Base-by-base conservation (phyloP, 495 filamentous ascomycete species). In the Viridothelium virens region DNA sequence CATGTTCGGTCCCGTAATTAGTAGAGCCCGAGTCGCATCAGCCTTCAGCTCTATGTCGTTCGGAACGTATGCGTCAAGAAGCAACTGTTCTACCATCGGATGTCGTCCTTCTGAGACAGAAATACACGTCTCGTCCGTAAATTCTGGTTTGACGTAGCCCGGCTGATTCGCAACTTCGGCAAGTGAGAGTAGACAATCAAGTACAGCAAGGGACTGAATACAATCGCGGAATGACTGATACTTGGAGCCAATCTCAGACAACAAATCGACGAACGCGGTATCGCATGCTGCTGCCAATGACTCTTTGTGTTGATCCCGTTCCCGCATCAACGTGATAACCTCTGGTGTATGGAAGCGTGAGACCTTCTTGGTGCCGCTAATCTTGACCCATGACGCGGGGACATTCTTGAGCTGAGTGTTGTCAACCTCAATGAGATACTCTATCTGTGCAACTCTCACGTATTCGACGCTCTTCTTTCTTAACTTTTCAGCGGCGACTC, bases 1-100 rank as follows among this genome's bases (percentile, higher is more conserved):
- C 93, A 97, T 97, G 81, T 98, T 98, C 14, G 95, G 94, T 4
- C 95, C 95, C 3, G 95, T 97, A 65, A 97, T 86, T 47, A 97
- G 86, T 62, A 96, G 85, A 0, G 90, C 91, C 25, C 87, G 83
- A 1, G 92, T 86, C 7, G 77, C 78, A 18, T 85, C 75, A 14
- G 84, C 78, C 36, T 79, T 73, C 50, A 99, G 85, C 9, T 84
- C 74, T 37, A 90, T 91, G 73, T 88, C 86, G 77, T 97, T 97
- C 44, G 94, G 94, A 64, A 99, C 93, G 79, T 97, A 99, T 48
- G 86, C 81, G 65, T 89, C 86, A 7, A 92, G 82, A 5, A 97
- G 83, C 10, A 96, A 85, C 69, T 93, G 91, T 74, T 99, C 94
- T 47, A 96, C 91, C 86, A 97, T 97, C 37, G 94, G 94, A 77